Percentiles rank a stretch among this genome's conserved stretches.
phyloP scores from a whole-genome alignment of 2,329 filamentous ascomycete genomes.

The Colletotrichum scovillei region DNA sequence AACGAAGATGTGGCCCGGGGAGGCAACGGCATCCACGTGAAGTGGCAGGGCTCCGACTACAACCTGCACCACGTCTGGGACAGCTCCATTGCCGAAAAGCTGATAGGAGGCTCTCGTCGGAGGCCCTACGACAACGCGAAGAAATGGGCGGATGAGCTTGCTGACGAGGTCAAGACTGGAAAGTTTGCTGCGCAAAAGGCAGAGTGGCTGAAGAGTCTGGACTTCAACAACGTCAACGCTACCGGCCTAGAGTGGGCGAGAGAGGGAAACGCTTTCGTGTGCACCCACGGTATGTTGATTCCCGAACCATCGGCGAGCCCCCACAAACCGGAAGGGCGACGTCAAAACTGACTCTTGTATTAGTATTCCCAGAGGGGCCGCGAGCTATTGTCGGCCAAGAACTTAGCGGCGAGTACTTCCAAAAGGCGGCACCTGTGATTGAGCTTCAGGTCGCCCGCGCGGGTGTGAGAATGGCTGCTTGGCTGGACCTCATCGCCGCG shows the following conservation, averaged over 20 bases:
- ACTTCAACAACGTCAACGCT: slow-evolving; percentile 62
- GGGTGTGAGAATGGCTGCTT: slow-evolving; percentile 75
- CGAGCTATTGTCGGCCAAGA: slow-evolving; percentile 69
- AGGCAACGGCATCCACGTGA: slow-evolving; percentile 76
- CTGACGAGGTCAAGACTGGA: slow-evolving; percentile 64
- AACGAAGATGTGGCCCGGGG: slow-evolving; percentile 72
- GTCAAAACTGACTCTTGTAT: slow-evolving; percentile 5
- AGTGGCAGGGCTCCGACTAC: slow-evolving; percentile 65
- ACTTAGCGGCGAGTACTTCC: slow-evolving; percentile 72
- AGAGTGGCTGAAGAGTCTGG: slow-evolving; percentile 68
- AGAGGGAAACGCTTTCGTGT: slow-evolving; percentile 72
- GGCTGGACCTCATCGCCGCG: slow-evolving; percentile 71
- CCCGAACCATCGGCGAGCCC: background rate
- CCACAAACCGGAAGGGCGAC: background rate
- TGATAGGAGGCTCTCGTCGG: slow-evolving; percentile 66
- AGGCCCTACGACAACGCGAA: slow-evolving; percentile 61
- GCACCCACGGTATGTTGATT: slow-evolving; percentile 63
- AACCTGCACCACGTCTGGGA: slow-evolving; percentile 84
- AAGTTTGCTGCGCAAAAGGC: slow-evolving; percentile 62
- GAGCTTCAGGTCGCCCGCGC: slow-evolving; percentile 76
- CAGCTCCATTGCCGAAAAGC: slow-evolving; percentile 73
- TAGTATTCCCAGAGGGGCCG: slow-evolving; percentile 72
- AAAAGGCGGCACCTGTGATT: slow-evolving; percentile 71
- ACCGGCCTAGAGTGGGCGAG: slow-evolving; percentile 73
- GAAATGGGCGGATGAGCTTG: slow-evolving; percentile 68